Conservation (phyloP, 176 grass and related monocot species). For the Bolboschoenus planiculmis region DNA sequence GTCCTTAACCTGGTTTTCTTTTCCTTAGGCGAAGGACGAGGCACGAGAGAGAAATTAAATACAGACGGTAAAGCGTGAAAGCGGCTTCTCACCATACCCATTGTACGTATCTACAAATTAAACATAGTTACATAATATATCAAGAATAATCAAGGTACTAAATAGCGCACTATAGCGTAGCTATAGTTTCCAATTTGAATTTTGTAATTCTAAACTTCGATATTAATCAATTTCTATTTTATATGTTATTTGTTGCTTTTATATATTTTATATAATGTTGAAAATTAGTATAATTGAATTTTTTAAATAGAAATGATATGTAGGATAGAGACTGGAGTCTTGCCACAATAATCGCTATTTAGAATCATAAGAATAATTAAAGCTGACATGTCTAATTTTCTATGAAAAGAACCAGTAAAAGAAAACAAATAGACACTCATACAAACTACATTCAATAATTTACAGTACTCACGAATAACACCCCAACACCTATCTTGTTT, state of each 20-base stretch:
- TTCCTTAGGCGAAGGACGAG: constrained; percentile 45
- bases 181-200: no score
- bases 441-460: background rate
- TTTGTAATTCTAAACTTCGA: no score
- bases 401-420: background rate
- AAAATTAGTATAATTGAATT: no score
- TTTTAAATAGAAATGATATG: no score
- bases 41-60: constrained; percentile 79
- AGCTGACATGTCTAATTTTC: background rate
- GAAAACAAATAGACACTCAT: background rate
- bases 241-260: no score
- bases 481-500: background rate
- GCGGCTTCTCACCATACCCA: constrained; percentile 95
- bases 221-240: no score
- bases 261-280: no score
- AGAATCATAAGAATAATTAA: constrained; percentile 1
- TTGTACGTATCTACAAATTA: constrained; percentile 75
- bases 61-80: constrained; percentile 76
- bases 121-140: constrained; percentile 24
- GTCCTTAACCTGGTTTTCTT: constrained; percentile 41
- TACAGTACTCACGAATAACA: background rate
- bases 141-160: no score
- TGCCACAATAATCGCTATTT: no score
- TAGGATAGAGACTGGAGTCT: no score
- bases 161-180: no score